phyloP scores from a whole-genome alignment of 805 yeast genomes.

The Cyberlindnera xylosilytica region DNA sequence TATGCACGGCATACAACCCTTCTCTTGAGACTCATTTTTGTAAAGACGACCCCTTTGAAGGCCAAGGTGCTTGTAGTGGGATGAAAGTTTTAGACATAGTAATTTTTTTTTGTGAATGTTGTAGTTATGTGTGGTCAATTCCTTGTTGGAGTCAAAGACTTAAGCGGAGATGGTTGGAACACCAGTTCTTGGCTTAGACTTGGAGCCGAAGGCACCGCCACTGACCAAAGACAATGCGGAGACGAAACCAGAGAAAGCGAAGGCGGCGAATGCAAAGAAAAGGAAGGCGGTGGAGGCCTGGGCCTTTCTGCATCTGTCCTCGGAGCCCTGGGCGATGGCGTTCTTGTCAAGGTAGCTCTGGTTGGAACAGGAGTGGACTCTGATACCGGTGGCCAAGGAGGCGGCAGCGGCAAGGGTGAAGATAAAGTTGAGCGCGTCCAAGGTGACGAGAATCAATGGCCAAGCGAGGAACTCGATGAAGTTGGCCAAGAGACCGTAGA shows the following conservation, averaged over 20 bases:
- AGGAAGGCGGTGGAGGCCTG: conserved; percentile 83
- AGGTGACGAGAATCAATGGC: conserved; percentile 70
- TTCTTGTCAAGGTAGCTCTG: conserved; percentile 58
- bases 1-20: no score
- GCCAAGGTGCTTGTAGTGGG: background rate
- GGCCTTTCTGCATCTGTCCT: conserved; percentile 90
- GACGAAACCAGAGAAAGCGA: conserved; percentile 59
- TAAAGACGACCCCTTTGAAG: no score
- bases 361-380: conserved; percentile 84
- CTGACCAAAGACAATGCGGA: conserved; percentile 51
- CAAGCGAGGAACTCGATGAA: conserved; percentile 78
- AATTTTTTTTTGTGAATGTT: background rate
- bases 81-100: background rate
- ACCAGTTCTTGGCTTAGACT: conserved; percentile 65
- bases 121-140: background rate
- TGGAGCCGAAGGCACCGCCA: conserved; percentile 57
- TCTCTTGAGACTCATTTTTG: no score
- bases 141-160: conserved; percentile 15
- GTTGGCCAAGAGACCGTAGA: conserved; percentile 78
- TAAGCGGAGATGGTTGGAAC: conserved; percentile 88
- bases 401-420: conserved; percentile 95
- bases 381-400: conserved; percentile 87
- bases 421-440: conserved; percentile 86
- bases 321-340: conserved; percentile 68
- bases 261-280: conserved; percentile 77